Evolutionary conservation across 257 asterid genomes (phyloP).

Genomic region (Salvia rosmarinus): DNA sequence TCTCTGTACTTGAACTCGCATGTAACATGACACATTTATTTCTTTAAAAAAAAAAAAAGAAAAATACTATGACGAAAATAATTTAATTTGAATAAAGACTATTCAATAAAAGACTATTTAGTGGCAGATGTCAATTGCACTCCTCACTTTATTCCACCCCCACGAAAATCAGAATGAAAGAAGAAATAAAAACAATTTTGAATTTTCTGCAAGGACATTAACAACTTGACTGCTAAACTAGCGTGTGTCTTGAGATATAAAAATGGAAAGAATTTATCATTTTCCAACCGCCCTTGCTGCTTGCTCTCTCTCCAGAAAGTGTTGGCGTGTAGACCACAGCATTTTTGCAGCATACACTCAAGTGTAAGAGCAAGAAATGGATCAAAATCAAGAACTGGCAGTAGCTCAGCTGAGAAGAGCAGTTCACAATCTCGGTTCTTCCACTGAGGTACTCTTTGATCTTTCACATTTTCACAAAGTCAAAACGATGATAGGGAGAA

Average conservation of each 20-base stretch:
- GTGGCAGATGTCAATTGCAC: not conserved
- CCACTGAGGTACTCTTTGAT: conserved; percentile 49
- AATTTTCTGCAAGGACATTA: not conserved
- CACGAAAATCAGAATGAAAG: not conserved
- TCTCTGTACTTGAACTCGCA: no score
- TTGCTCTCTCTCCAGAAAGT: not conserved
- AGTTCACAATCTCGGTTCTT: conserved; percentile 64
- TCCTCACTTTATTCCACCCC: not conserved
- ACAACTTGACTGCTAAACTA: not conserved
- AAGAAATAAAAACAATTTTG: not conserved
- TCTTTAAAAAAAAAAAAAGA: no score
- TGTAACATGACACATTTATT: no score
- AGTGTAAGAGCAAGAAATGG: conserved; percentile 28
- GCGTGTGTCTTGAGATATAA: not conserved
- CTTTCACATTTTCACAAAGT: not conserved
- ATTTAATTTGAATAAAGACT: not conserved
- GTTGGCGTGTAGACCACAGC: not conserved
- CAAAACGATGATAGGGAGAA: conserved; percentile 11
- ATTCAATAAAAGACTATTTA: not conserved
- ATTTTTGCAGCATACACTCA: conserved; percentile 17
- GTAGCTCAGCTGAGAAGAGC: conserved; percentile 66
- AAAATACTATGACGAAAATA: no score
- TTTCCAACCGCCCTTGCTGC: not conserved
- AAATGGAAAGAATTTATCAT: not conserved
- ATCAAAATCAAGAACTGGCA: conserved; percentile 42